These are phyloP conservation scores for Vaccinium macrocarpon DNA, from an alignment of 148 eudicot genomes.

Conservation along the genomic window DNA sequence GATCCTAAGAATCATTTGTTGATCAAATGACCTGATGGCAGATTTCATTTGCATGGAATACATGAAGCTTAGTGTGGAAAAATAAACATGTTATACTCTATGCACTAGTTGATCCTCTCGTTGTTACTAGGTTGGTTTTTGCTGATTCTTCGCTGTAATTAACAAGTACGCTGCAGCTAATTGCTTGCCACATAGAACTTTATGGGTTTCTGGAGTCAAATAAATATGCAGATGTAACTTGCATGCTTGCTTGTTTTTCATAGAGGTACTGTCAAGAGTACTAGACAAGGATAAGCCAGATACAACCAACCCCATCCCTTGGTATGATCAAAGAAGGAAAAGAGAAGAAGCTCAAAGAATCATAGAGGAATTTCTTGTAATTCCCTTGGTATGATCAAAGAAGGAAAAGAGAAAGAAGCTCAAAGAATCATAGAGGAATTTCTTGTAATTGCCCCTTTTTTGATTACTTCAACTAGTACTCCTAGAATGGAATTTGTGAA, in stretches of 20 bases:
- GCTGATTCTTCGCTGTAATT: background rate
- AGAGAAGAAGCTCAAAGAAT: background rate
- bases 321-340: background rate
- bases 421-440: background rate
- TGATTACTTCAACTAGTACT: background rate
- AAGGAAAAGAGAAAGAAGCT: background rate
- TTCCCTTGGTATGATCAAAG: background rate
- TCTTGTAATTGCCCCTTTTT: background rate
- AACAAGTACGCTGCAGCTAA: background rate
- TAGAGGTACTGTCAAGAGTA: background rate
- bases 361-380: background rate
- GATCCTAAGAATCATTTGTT: background rate
- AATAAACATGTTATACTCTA: background rate
- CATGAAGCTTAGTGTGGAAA: background rate
- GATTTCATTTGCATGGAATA: background rate
- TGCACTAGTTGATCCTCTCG: slow-evolving; percentile 2
- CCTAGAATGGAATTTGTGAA: background rate
- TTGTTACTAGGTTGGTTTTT: background rate
- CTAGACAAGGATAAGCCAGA: background rate
- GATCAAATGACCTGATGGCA: background rate
- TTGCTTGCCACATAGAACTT: background rate
- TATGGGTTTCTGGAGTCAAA: background rate
- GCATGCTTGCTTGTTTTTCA: slow-evolving; percentile 6
- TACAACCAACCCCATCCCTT: background rate
- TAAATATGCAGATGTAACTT: background rate